These are phyloP conservation scores for Xylaria acuta DNA, from an alignment of 495 filamentous ascomycete species.

Conservation along the genomic window DNA sequence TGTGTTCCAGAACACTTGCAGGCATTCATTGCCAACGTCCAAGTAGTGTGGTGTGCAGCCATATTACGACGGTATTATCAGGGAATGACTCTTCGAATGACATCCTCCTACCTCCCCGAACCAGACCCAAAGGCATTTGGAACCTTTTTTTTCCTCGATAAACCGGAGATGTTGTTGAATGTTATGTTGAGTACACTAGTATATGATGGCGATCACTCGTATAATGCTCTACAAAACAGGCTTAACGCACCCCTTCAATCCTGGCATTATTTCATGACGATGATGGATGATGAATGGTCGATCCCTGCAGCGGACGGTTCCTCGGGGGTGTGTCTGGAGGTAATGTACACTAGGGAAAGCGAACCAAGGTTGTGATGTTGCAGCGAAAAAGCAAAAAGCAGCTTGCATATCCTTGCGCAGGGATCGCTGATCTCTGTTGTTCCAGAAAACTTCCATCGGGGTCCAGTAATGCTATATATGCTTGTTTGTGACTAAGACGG, in stretches of 20 bases:
- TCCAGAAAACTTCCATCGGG: conserved; percentile 26
- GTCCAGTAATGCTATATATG: neutral
- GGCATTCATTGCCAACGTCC: neutral
- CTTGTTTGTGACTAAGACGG: no score
- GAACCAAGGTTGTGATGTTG: conserved; percentile 13
- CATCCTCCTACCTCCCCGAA: conserved; percentile 8
- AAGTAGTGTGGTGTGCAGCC: neutral
- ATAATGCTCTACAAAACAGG: conserved; percentile 10
- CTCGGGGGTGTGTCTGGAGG: conserved; percentile 10
- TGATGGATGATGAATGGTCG: neutral
- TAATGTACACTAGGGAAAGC: neutral
- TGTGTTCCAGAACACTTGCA: conserved; percentile 10
- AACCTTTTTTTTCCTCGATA: neutral
- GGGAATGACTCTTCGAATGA: conserved; percentile 13
- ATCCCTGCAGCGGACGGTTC: conserved; percentile 23
- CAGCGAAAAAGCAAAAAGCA: conserved; percentile 14
- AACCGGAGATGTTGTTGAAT: neutral
- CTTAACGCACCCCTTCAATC: neutral
- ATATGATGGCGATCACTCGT: conserved; percentile 12
- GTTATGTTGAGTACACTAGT: neutral
- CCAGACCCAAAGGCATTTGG: neutral
- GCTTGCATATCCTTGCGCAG: conserved; percentile 12
- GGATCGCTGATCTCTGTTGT: conserved; percentile 19
- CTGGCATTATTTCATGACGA: conserved; percentile 19
- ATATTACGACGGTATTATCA: conserved; percentile 9